Percentiles rank a stretch among this genome's conserved stretches.
phyloP scores from a whole-genome alignment of 2,329 filamentous ascomycete genomes.

The Colletotrichum tropicicola region DNA sequence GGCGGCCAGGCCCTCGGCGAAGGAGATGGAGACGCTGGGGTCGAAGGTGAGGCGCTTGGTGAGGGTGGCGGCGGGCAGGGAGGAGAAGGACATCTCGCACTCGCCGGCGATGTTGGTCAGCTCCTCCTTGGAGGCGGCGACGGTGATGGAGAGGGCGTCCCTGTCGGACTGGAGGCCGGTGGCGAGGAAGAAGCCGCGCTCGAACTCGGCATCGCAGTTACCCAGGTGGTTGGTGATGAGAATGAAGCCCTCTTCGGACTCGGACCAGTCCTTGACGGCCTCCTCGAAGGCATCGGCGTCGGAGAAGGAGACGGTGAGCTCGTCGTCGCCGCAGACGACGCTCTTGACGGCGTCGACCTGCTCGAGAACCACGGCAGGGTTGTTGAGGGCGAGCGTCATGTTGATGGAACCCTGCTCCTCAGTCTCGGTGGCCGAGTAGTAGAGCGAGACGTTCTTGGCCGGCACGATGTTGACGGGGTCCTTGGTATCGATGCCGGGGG shows the following conservation, averaged over 20 bases:
- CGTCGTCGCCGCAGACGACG: constrained; percentile 25
- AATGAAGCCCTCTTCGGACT: constrained; percentile 37
- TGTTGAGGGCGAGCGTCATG: constrained; percentile 33
- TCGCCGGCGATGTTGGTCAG: constrained; percentile 42
- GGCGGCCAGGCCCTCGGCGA: constrained; percentile 32
- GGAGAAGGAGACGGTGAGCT: constrained; percentile 32
- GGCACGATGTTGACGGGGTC: constrained; percentile 33
- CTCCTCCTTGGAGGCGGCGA: constrained; percentile 41
- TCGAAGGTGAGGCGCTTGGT: constrained; percentile 37
- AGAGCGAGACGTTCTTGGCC: constrained; percentile 28
- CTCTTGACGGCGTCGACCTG: constrained; percentile 29
- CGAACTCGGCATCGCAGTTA: constrained; percentile 48
- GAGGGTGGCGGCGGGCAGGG: constrained; percentile 35
- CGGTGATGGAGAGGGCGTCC: constrained; percentile 39
- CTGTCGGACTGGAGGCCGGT: constrained; percentile 38
- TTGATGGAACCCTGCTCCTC: constrained; percentile 32
- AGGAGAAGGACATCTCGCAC: constrained; percentile 37
- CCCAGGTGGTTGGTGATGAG: constrained; percentile 53
- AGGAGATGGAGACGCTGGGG: constrained; percentile 33
- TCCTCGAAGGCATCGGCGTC: constrained; percentile 28
- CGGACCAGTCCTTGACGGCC: constrained; percentile 31
- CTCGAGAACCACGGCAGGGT: constrained; percentile 35
- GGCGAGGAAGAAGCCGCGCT: constrained; percentile 49
- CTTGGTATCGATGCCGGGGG: constrained; percentile 19
- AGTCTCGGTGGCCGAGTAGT: constrained; percentile 25